phyloP scores from a whole-genome alignment of 176 grass and related monocot genomes.

The Oryza glaberrima region DNA sequence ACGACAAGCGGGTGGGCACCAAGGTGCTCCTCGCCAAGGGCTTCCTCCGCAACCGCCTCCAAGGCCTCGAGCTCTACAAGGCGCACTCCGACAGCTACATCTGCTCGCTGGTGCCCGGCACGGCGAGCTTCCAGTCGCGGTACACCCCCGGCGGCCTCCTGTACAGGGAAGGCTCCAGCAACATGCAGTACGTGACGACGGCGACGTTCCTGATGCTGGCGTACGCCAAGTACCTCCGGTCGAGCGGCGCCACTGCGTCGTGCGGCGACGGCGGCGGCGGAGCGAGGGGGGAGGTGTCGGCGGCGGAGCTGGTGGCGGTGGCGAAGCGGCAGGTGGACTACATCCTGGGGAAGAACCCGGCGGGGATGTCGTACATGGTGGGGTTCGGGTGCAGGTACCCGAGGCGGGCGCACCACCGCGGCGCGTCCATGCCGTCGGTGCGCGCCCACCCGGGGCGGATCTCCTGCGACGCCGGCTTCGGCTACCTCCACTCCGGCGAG shows the following conservation, averaged over 20 bases:
- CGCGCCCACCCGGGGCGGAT: conserved; percentile 47
- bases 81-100: conserved; percentile 84
- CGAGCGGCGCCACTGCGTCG: conserved; percentile 34
- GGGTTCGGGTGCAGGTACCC: conserved; percentile 63
- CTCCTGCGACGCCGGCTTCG: conserved; percentile 70
- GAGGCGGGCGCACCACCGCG: conserved; percentile 64
- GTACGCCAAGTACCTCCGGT: conserved; percentile 83
- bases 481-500: conserved; percentile 61
- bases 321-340: conserved; percentile 79
- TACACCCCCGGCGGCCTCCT: conserved; percentile 74
- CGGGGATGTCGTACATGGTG: conserved; percentile 82
- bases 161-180: conserved; percentile 68
- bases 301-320: conserved; percentile 59
- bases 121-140: conserved; percentile 63
- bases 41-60: conserved; percentile 56
- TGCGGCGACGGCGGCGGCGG: conserved; percentile 53
- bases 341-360: conserved; percentile 81
- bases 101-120: conserved; percentile 79
- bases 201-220: conserved; percentile 73
- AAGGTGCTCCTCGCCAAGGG: conserved; percentile 78
- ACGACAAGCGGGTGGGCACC: conserved; percentile 73
- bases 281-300: conserved; percentile 17
- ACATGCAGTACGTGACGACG: conserved; percentile 90
- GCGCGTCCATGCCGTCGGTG: conserved; percentile 72
- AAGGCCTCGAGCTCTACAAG: conserved; percentile 69